Evolutionary conservation across 2,329 filamentous ascomycete species (phyloP).

Genomic region (Neofusicoccum umdonicola): DNA sequence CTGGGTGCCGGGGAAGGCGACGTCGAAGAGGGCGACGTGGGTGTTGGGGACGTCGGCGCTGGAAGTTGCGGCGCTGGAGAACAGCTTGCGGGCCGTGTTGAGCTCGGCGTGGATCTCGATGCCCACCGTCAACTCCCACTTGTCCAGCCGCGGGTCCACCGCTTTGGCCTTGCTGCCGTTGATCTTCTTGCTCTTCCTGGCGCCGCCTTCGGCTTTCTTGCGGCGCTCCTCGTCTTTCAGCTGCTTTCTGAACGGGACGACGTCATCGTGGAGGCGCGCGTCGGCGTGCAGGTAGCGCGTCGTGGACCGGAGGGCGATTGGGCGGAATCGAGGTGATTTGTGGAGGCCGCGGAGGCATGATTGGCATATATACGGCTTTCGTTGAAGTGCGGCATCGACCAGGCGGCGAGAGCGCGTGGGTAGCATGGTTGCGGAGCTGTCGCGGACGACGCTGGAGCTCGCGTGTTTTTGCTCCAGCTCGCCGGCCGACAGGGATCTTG

Average conservation of each 20-base stretch:
- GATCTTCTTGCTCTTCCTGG: slow-evolving; percentile 17
- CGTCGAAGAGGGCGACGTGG: slow-evolving; percentile 85
- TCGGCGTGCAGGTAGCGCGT: not conserved
- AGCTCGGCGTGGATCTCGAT: slow-evolving; percentile 97
- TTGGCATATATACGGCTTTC: not conserved
- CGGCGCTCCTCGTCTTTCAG: slow-evolving; percentile 39
- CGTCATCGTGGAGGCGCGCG: slow-evolving; percentile 21
- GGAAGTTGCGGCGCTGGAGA: slow-evolving; percentile 61
- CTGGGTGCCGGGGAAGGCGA: slow-evolving; percentile 84
- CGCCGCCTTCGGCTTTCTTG: slow-evolving; percentile 26
- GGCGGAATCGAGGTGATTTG: not conserved
- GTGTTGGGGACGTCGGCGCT: slow-evolving; percentile 69
- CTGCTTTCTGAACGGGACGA: slow-evolving; percentile 34
- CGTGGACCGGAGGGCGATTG: not conserved
- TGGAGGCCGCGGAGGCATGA: slow-evolving; percentile 6
- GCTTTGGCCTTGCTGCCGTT: slow-evolving; percentile 13
- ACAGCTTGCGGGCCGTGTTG: slow-evolving; percentile 85
- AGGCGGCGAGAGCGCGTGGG: not conserved
- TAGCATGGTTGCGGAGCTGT: slow-evolving; percentile 9
- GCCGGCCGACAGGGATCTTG: no score
- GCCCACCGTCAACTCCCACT: slow-evolving; percentile 92
- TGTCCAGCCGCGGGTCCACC: slow-evolving; percentile 37
- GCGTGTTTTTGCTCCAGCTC: slow-evolving; percentile 2
- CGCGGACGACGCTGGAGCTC: not conserved
- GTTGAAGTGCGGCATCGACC: not conserved